Base-by-base conservation (phyloP, 2,329 filamentous ascomycete species). In the Cryphonectria nitschkei region DNA sequence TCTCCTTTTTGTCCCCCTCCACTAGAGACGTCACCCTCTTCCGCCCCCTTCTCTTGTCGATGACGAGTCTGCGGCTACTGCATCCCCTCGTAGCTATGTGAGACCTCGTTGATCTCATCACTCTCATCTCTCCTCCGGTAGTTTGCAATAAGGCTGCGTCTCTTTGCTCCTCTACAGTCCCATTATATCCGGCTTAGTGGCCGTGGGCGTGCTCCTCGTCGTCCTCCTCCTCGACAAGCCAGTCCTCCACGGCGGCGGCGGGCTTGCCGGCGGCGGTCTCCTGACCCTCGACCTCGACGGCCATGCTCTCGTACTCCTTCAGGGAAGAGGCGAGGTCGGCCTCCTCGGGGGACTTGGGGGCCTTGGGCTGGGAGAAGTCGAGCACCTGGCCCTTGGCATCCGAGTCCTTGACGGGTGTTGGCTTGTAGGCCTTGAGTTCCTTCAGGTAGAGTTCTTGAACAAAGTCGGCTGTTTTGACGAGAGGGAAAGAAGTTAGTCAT, bases 361-460 rank as follows among this genome's bases (percentile, higher is more conserved):
- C 84, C 82, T 92, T 90, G 78, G 96, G 96, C 75, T 91, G 81
- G 79, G 81, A 80, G 87, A 98, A 99, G 82, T 90, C 93, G 82
- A 96, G 93, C 78, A 98, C 96, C 78, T 97, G 92, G 81, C 93
- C 95, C 77, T 95, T 92, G 80, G 95, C 87, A 80, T 98, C 96
- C 78, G 89, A 89, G 75, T 94, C 88, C 88, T 98, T 97, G 85
- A 95, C 81, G 76, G 90, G 86, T 70, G 93, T 86, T 75, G 91
- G 86, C 89, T 98, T 98, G 92, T 97, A 98, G 84, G 90, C 89
- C 86, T 95, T 96, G 81, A 99, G 90, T 85, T 98, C 95, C 83
- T 92, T 92, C 78, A 99, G 90, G 88, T 99, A 99, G 80, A 99
- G 89, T 82, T 98, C 95, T 85, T 98, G 96, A 78, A 99, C 93